A percentile compares a stretch with the other conserved stretches of the same genome.
Conservation (phyloP, 108 stramenopile species). For the Conticribra guillardii region DNA sequence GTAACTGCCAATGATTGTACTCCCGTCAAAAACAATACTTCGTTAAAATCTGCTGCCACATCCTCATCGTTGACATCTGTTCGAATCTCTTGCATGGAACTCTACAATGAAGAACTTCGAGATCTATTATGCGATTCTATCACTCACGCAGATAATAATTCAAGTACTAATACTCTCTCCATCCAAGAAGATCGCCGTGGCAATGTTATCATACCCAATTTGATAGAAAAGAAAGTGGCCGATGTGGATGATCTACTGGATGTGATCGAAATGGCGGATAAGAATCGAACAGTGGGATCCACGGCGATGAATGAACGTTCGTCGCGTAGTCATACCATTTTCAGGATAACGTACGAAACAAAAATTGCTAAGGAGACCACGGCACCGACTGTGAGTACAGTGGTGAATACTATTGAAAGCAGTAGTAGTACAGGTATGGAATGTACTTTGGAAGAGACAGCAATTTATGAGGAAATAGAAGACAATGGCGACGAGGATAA, state of each 20-base stretch:
- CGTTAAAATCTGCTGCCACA: background rate
- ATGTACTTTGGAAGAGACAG: slow-evolving; percentile 20
- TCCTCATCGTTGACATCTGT: slow-evolving; percentile 39
- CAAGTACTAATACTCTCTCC: slow-evolving; percentile 16
- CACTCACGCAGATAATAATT: background rate
- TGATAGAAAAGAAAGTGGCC: slow-evolving; percentile 54
- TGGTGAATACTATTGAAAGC: slow-evolving; percentile 38
- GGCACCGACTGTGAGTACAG: slow-evolving; percentile 21
- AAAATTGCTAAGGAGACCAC: slow-evolving; percentile 45
- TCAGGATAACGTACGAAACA: slow-evolving; percentile 77
- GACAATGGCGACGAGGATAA: slow-evolving; percentile 60
- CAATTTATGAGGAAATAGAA: too few species aligned
- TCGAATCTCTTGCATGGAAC: slow-evolving; percentile 92
- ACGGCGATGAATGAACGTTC: slow-evolving; percentile 93
- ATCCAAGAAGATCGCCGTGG: slow-evolving; percentile 88
- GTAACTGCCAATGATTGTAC: too few species aligned
- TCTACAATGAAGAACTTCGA: slow-evolving; percentile 97
- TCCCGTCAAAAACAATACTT: background rate
- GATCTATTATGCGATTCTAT: slow-evolving; percentile 73
- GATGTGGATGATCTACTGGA: slow-evolving; percentile 66
- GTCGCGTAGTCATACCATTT: slow-evolving; percentile 92
- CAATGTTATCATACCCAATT: slow-evolving; percentile 73
- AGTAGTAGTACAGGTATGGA: slow-evolving; percentile 30
- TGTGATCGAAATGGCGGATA: slow-evolving; percentile 67
- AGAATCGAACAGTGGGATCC: slow-evolving; percentile 70